phyloP scores from a whole-genome alignment of 2,329 filamentous ascomycete species.

The Fusarium beomiforme region DNA sequence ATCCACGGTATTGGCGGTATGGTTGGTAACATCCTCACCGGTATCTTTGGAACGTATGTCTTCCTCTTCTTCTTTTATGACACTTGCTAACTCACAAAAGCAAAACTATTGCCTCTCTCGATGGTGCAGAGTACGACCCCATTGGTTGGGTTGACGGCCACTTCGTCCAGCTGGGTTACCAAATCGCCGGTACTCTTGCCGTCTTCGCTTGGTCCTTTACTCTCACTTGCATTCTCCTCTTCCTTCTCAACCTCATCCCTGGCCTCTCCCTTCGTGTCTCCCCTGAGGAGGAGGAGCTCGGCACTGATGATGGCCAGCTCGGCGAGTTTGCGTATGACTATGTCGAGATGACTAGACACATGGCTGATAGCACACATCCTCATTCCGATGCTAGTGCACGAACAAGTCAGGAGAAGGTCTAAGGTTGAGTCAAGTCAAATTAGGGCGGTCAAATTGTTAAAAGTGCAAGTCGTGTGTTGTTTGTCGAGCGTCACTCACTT shows the following conservation, averaged over 20 bases:
- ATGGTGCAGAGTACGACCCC: constrained; percentile 67
- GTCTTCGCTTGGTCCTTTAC: constrained; percentile 73
- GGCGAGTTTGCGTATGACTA: constrained; percentile 89
- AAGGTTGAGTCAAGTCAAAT: not conserved
- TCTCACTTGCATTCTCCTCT: constrained; percentile 75
- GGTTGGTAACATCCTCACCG: constrained; percentile 81
- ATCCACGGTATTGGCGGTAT: constrained; percentile 89
- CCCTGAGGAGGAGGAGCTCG: constrained; percentile 74
- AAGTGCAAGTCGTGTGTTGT: not conserved
- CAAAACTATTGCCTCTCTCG: constrained; percentile 77
- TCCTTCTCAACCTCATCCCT: constrained; percentile 75
- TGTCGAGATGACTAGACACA: constrained; percentile 75
- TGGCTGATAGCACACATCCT: constrained; percentile 54
- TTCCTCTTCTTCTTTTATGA: not conserved
- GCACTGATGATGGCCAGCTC: constrained; percentile 78
- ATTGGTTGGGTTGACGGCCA: constrained; percentile 79
- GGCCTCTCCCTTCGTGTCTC: constrained; percentile 75
- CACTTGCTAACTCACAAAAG: constrained; percentile 47
- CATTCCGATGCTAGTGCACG: constrained; percentile 37
- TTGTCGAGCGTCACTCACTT: constrained; percentile 1
- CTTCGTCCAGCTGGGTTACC: constrained; percentile 76
- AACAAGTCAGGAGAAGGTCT: constrained; percentile 46
- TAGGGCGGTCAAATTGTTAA: not conserved
- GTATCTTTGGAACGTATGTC: constrained; percentile 76
- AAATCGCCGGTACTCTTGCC: constrained; percentile 74